These are phyloP conservation scores for Leccinum disarticulatum DNA, from an alignment of 768 basidiomycete species.

Conservation along the genomic window DNA sequence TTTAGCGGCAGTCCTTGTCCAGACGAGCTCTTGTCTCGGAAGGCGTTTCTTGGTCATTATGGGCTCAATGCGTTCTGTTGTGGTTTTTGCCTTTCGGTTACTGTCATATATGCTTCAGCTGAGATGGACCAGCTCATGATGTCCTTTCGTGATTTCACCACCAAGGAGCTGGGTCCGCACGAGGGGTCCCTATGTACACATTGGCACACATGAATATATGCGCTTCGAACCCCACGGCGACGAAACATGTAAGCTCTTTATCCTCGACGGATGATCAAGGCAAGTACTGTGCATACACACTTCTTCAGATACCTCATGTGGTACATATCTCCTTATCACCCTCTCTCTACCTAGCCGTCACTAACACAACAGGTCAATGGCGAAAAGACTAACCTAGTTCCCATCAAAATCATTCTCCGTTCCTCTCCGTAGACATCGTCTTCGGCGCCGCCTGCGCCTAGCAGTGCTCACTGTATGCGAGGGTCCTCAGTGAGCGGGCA, in stretches of 20 bases:
- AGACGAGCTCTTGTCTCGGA: slow-evolving; percentile 47
- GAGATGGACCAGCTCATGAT: slow-evolving; percentile 43
- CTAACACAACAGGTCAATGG: slow-evolving; percentile 31
- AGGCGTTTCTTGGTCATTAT: slow-evolving; percentile 49
- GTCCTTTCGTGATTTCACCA: slow-evolving; percentile 45
- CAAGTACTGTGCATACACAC: slow-evolving; percentile 8
- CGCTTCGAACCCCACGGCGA: slow-evolving; percentile 43
- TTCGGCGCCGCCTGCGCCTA: slow-evolving; percentile 44
- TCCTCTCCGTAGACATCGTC: slow-evolving; percentile 50
- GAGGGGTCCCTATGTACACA: slow-evolving; percentile 22
- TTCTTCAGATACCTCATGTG: too few species aligned
- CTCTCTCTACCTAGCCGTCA: too few species aligned
- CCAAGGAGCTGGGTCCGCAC: slow-evolving; percentile 54
- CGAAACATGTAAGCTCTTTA: slow-evolving; percentile 46
- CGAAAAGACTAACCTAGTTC: slow-evolving; percentile 58
- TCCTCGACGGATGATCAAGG: slow-evolving; percentile 54
- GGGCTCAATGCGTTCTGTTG: slow-evolving; percentile 42
- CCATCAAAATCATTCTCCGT: slow-evolving; percentile 52
- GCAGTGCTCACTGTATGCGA: too few species aligned
- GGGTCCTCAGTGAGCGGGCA: too few species aligned
- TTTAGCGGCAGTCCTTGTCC: slow-evolving; percentile 55
- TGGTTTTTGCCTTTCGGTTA: neutral
- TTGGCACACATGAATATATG: slow-evolving; percentile 34
- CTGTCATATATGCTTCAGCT: slow-evolving; percentile 3
- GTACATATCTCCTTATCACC: too few species aligned